phyloP scores from a whole-genome alignment of 805 yeast genomes.

The Tetrapisispora phaffii region DNA sequence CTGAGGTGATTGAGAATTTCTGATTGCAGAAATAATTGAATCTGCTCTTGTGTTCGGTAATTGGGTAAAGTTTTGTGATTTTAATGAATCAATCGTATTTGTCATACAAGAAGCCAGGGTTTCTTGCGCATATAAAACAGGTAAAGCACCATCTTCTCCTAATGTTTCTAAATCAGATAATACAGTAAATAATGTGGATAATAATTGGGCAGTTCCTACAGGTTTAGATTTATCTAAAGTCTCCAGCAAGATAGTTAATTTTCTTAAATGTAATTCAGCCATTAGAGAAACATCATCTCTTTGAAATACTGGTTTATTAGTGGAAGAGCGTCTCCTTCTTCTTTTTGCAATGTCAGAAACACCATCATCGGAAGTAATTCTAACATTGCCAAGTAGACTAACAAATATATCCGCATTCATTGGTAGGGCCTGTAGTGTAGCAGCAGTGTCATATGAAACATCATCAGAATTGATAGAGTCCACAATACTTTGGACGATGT shows the following conservation, averaged over 20 bases:
- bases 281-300: constrained; percentile 56
- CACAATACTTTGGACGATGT: constrained; percentile 49
- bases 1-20: constrained; percentile 85
- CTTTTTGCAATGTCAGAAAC: constrained; percentile 44
- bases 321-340: constrained; percentile 73
- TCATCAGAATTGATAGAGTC: constrained; percentile 40
- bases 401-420: constrained; percentile 50
- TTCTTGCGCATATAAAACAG: constrained; percentile 86
- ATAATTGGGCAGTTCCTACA: constrained; percentile 34
- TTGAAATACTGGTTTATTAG: constrained; percentile 66
- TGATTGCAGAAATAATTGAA: constrained; percentile 78
- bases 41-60: constrained; percentile 74
- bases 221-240: constrained; percentile 46
- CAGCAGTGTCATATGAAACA: constrained; percentile 43
- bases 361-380: constrained; percentile 38
- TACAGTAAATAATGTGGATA: constrained; percentile 47
- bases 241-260: constrained; percentile 70
- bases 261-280: constrained; percentile 71
- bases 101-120: constrained; percentile 80
- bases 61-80: constrained; percentile 37
- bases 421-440: constrained; percentile 43
- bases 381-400: constrained; percentile 48
- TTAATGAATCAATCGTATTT: constrained; percentile 50
- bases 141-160: constrained; percentile 84
- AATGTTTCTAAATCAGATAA: constrained; percentile 71